Conservation (phyloP, 129 eudicot species). For the Lonicera japonica region DNA sequence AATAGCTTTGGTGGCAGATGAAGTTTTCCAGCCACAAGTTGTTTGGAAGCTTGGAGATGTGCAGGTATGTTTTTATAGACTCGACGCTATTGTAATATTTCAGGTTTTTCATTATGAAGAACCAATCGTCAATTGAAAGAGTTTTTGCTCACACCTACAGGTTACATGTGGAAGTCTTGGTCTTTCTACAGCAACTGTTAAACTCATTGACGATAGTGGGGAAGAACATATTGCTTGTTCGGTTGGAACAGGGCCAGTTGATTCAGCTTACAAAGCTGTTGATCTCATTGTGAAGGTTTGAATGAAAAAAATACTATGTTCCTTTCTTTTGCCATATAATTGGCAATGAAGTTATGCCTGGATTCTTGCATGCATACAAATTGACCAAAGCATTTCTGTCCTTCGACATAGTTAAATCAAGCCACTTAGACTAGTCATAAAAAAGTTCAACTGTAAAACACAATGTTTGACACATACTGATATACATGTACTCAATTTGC, state of each 20-base stretch:
- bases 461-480: too few species aligned
- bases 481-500: too few species aligned
- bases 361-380: too few species aligned
- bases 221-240: slow-evolving; percentile 72
- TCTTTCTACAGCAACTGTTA: slow-evolving; percentile 90
- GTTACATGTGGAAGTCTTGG: slow-evolving; percentile 93
- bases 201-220: slow-evolving; percentile 59
- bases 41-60: slow-evolving; percentile 84
- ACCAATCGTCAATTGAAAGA: not conserved
- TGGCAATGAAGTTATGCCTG: too few species aligned
- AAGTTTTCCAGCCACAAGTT: slow-evolving; percentile 92
- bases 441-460: too few species aligned
- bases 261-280: slow-evolving; percentile 92
- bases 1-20: slow-evolving; percentile 77
- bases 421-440: too few species aligned
- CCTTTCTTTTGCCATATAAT: not conserved
- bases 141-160: slow-evolving; percentile 26
- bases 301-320: too few species aligned
- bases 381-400: too few species aligned
- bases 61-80: slow-evolving; percentile 55
- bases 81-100: not conserved
- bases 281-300: slow-evolving; percentile 81
- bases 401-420: too few species aligned
- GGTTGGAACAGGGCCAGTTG: slow-evolving; percentile 96
- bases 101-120: slow-evolving; percentile 1